Base-by-base conservation (phyloP, 116 monocot species). In the Posidonia oceanica region DNA sequence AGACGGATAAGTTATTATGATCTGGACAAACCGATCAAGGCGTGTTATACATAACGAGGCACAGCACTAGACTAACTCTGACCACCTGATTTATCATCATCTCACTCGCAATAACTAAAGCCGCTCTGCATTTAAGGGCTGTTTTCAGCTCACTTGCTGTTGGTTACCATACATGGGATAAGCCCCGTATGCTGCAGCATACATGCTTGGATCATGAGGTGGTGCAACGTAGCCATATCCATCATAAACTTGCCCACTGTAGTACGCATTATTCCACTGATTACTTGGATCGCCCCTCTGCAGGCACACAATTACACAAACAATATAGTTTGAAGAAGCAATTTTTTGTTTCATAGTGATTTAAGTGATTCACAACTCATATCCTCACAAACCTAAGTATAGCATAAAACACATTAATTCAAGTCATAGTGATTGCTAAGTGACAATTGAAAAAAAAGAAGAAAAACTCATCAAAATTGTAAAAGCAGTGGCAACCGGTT, bases 141-240 rank as follows among this genome's bases (percentile, higher is more conserved):
- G 14, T 14, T 4, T 56, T 66, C 69, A 91, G 87, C 83, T 91
- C 73, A 91, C 91, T 77, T 87, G 87, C 75, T 87, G 87, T 66
- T 87, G 87, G 72, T 74, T 85, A 2, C 82, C 87, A 52, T 86
- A 85, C 63, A 91, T 54, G 11, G 91, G 77, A 76, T 91, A 87
- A 58, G 75, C 75, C 6, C 91, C 91, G 68, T 91, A 91, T 1
- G 86, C 8, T 10, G 48, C 80, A 36, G 91, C 87, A 68, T 91
- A 88, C 83, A 80, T 80, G 70, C 71, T 78, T 2, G 91, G 88
- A 72, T 80, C 82, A 5, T 81, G 88, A 68, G 77, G 77, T 18
- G 85, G 78, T 21, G 81, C 48, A 48, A 48, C 75, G 29, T 85
- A 88, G 0, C 85, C 83, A 22, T 91, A 91, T 39, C 87, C 87